Evolutionary conservation across 2,329 filamentous ascomycete species (phyloP).

Genomic region (Didymella pinodella): DNA sequence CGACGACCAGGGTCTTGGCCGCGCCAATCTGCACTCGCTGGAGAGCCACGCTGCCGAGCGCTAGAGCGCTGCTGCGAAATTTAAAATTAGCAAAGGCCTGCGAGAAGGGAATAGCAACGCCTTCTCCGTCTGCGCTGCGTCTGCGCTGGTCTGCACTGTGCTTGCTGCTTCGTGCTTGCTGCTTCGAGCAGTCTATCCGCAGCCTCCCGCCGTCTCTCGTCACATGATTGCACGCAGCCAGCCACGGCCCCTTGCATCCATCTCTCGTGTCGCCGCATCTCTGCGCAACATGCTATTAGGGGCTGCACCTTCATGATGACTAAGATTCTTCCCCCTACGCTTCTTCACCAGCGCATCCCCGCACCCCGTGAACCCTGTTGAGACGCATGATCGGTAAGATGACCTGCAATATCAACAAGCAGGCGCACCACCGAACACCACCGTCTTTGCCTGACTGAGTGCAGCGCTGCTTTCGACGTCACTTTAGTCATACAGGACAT

Average conservation of each 20-base stretch:
- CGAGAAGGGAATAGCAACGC: constrained; percentile 13
- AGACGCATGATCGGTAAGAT: background rate
- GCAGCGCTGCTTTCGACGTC: background rate
- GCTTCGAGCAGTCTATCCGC: constrained; percentile 16
- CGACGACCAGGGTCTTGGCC: constrained; percentile 9
- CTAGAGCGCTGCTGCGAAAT: background rate
- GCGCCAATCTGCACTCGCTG: constrained; percentile 12
- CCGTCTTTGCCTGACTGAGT: background rate
- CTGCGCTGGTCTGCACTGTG: background rate
- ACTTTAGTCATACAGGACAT: background rate
- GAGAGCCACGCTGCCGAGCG: constrained; percentile 15
- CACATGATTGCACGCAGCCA: constrained; percentile 6
- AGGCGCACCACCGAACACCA: background rate
- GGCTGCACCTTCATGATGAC: background rate
- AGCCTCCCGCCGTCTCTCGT: constrained; percentile 2
- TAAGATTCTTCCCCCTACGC: background rate
- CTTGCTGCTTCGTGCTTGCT: constrained; percentile 13
- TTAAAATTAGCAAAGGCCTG: constrained; percentile 14
- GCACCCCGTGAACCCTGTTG: background rate
- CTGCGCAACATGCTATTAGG: background rate
- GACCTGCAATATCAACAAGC: background rate
- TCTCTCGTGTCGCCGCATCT: background rate
- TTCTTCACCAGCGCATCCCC: background rate
- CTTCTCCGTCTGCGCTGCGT: background rate
- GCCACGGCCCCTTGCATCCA: constrained; percentile 2